Conservation (phyloP, 2,329 filamentous ascomycete genomes). For the Fusarium siculi region DNA sequence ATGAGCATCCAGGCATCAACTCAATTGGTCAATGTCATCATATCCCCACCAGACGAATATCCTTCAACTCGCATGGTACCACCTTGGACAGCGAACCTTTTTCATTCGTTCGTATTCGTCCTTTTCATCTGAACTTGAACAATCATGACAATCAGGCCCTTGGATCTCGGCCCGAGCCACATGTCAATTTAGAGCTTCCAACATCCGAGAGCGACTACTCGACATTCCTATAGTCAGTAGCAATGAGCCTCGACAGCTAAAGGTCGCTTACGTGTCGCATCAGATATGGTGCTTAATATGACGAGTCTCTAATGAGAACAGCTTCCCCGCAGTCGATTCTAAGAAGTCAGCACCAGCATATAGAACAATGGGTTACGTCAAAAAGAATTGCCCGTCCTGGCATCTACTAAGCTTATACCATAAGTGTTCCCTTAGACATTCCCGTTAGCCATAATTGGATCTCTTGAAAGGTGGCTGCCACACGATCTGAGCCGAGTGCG, state of each 20-base stretch:
- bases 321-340: neutral
- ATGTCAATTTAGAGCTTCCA: neutral
- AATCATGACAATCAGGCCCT: neutral
- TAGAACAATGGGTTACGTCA: neutral
- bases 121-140: neutral
- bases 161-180: neutral
- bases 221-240: fast-evolving
- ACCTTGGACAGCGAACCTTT: fast-evolving
- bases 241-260: neutral
- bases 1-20: neutral
- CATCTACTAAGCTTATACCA: neutral
- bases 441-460: too few relatives aligned
- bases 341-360: neutral
- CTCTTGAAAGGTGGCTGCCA: neutral
- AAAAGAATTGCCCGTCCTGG: fast-evolving
- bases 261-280: neutral
- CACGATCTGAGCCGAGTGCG: neutral
- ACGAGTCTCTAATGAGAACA: neutral
- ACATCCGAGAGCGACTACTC: neutral
- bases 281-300: neutral
- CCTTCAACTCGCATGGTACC: fast-evolving
- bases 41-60: neutral
- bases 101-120: neutral
- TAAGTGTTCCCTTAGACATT: neutral
- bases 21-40: neutral